Evolutionary conservation across 306 rosid species (phyloP), one percentile per base, ranked within the genome.

Genomic region (Prunus padus): DNA sequence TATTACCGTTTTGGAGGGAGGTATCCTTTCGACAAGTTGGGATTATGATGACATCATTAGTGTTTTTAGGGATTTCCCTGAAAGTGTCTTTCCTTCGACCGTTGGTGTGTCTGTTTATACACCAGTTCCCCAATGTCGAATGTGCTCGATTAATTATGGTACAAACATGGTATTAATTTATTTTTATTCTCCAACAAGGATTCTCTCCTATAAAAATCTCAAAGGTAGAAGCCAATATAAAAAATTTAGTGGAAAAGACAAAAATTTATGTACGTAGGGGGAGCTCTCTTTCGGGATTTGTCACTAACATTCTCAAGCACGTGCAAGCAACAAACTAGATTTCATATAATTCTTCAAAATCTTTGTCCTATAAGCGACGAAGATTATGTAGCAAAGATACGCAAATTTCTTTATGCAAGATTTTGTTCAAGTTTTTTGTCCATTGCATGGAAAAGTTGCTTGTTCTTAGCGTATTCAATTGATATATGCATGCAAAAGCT

Each of bases 271-370:
- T 23, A 59, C 37, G 19, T 20, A 2, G 60, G 60, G 26, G 25
- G 13, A 49, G 70, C 66, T 63, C 66, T 63, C 54, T 66, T 54
- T 44, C 12, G 45, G 72, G 59, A 11, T 69, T 82, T 61, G 56
- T 30, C 20, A 7, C 6, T 61, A 61, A 28, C 66, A 40, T 22
- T 30, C 44, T 30, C 66, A 19, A 74, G 52, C 78, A 79, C 82
- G 65, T 73, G 86, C 69, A 30, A 69, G 63, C 74, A 66, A 76
- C 65, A 55, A 80, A 57, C 68, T 37, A 49, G 23, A 54, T n/a
- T 19, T 13, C 11, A 55, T 13, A 52, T 20, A 13, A 22, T 62
- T 76, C 67, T 51, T 47, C 67, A 51, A 73, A 68, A 69, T 4
- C 64, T 69, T 80, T 63, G 71, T 40, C 64, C 16, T 12, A 30